A percentile compares a stretch with the other conserved stretches of the same genome.
Conservation (phyloP, 164 flowering plant species). For the Umbilicus rupestris region DNA sequence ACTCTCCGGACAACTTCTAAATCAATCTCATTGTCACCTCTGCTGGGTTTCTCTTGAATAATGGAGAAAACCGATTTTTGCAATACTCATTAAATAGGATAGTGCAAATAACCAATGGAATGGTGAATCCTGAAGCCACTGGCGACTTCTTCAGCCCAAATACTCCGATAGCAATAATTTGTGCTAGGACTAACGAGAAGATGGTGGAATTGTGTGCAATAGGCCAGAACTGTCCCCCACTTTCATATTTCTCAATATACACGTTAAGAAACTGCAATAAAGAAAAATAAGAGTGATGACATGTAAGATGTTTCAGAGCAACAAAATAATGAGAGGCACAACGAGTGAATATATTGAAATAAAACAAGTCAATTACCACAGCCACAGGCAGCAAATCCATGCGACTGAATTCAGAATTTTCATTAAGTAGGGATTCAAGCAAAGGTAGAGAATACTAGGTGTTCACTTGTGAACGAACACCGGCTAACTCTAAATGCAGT, state of each 20-base stretch:
- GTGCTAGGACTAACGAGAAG: slow-evolving; percentile 72
- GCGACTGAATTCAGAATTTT: too few relatives aligned
- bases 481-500: too few relatives aligned
- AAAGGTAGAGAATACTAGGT: too few relatives aligned
- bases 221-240: slow-evolving; percentile 84
- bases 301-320: too few relatives aligned
- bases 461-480: too few relatives aligned
- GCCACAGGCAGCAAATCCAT: too few relatives aligned
- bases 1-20: too few relatives aligned
- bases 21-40: slow-evolving; percentile 30
- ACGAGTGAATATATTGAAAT: too few relatives aligned
- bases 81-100: slow-evolving; percentile 81
- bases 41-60: slow-evolving; percentile 45
- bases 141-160: slow-evolving; percentile 68
- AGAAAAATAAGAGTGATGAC: too few relatives aligned
- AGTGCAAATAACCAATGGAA: slow-evolving; percentile 58
- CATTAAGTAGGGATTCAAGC: too few relatives aligned
- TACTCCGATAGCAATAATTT: slow-evolving; percentile 73
- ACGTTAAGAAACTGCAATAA: slow-evolving; percentile 48
- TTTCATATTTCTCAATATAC: slow-evolving; percentile 60
- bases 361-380: too few relatives aligned
- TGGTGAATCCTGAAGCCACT: slow-evolving; percentile 66
- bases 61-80: slow-evolving; percentile 63
- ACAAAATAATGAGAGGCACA: too few relatives aligned
- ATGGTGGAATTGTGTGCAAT: slow-evolving; percentile 73